Evolutionary conservation across 2,329 filamentous ascomycete genomes (phyloP).

Genomic region (Botrytis aclada): DNA sequence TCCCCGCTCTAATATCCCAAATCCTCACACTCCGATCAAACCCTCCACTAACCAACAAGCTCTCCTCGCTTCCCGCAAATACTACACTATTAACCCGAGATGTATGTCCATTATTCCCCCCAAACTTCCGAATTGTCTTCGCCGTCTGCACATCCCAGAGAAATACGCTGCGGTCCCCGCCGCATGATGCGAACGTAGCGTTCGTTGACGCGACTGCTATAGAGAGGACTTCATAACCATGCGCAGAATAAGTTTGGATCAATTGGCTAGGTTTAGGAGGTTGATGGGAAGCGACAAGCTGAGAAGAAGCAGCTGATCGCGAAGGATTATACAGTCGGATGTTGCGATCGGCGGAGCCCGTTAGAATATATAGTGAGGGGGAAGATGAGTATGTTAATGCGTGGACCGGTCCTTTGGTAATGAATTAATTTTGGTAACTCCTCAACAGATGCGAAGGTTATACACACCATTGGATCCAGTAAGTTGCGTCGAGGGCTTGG

Average conservation of each 20-base stretch:
- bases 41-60: conserved; percentile 68
- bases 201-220: conserved; percentile 74
- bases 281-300: conserved; percentile 40
- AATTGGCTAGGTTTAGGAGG: conserved; percentile 48
- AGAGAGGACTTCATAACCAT: conserved; percentile 89
- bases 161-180: conserved; percentile 88
- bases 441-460: neutral
- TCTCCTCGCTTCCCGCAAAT: conserved; percentile 74
- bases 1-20: conserved; percentile 60
- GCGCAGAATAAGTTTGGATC: conserved; percentile 84
- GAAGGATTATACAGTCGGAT: conserved; percentile 83
- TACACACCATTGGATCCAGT: conserved; percentile 57
- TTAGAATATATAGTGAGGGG: conserved; percentile 75
- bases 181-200: conserved; percentile 78
- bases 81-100: conserved; percentile 70
- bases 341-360: conserved; percentile 78
- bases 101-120: conserved; percentile 45
- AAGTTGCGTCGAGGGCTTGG: conserved; percentile 52
- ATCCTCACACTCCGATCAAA: conserved; percentile 74
- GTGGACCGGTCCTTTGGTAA: conserved; percentile 61
- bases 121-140: conserved; percentile 72
- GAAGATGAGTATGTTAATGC: conserved; percentile 69
- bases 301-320: conserved; percentile 46
- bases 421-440: neutral
- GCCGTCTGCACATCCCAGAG: conserved; percentile 90